A percentile compares a stretch with the other conserved stretches of the same genome.
These are phyloP conservation scores for Amanita molliuscula DNA, from an alignment of 768 basidiomycete species.

Conservation along the genomic window DNA sequence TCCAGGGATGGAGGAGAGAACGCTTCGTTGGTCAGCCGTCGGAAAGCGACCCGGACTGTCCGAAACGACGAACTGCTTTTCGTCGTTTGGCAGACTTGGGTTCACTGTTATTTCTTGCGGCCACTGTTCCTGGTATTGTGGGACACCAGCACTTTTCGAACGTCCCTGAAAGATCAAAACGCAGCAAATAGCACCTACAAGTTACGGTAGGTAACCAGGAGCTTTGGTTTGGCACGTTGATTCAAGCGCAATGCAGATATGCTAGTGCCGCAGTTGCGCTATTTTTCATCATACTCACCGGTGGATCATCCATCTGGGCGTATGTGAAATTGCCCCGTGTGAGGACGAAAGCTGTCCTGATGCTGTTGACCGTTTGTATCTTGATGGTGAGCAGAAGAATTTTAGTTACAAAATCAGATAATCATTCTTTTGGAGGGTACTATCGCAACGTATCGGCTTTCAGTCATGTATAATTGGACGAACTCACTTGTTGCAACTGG, in stretches of 20 bases:
- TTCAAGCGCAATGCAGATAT: constrained; percentile 9
- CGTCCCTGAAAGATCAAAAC: constrained; percentile 10
- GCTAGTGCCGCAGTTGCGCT: constrained; percentile 11
- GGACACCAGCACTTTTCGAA: constrained; percentile 15
- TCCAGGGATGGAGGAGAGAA: constrained; percentile 10
- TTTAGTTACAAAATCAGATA: not conserved
- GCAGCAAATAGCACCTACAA: constrained; percentile 12
- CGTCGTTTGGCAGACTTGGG: constrained; percentile 19
- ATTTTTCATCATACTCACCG: constrained; percentile 6
- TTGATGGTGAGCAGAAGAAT: constrained; percentile 20
- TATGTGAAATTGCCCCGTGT: constrained; percentile 17
- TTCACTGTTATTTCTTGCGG: constrained; percentile 19
- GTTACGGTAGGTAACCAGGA: not conserved
- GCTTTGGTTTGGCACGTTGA: not conserved
- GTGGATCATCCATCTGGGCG: constrained; percentile 12
- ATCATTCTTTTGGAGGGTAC: constrained; percentile 13
- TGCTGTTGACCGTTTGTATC: constrained; percentile 14
- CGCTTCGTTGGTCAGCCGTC: constrained; percentile 12
- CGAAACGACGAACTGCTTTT: constrained; percentile 16
- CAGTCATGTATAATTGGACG: constrained; percentile 24
- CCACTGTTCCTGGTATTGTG: constrained; percentile 20
- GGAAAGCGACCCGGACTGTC: constrained; percentile 21
- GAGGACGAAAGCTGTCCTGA: constrained; percentile 13
- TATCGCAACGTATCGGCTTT: constrained; percentile 28
- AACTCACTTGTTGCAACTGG: constrained; percentile 21